A percentile compares a stretch with the other conserved stretches of the same genome.
Conservation (phyloP, 805 yeast species). For the Candida insectorum region DNA sequence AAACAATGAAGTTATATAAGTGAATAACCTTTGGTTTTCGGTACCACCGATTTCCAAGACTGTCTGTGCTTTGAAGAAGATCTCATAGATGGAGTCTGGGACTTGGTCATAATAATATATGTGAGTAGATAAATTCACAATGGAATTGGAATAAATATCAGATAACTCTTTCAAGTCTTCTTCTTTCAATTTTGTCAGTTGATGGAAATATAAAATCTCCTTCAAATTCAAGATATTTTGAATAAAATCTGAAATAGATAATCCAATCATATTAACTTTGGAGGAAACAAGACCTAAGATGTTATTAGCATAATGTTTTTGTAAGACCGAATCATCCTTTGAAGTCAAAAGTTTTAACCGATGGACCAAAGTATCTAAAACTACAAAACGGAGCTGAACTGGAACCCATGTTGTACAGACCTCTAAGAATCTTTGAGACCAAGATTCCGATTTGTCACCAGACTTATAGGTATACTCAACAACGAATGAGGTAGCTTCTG, state of each 20-base stretch:
- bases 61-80: constrained; percentile 45
- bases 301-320: constrained; percentile 41
- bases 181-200: constrained; percentile 16
- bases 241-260: constrained; percentile 78
- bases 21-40: constrained; percentile 10
- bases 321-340: constrained; percentile 15
- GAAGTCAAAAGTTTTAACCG: constrained; percentile 22
- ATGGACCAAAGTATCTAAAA: constrained; percentile 45
- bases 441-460: constrained; percentile 23
- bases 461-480: constrained; percentile 36
- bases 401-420: constrained; percentile 75
- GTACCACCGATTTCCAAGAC: constrained; percentile 15
- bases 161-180: constrained; percentile 30
- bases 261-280: constrained; percentile 79
- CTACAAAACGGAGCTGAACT: constrained; percentile 68
- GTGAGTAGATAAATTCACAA: constrained; percentile 71
- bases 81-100: constrained; percentile 72
- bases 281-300: constrained; percentile 65
- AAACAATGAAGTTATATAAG: constrained; percentile 26
- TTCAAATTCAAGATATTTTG: constrained; percentile 56
- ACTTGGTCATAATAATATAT: constrained; percentile 85
- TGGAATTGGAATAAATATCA: constrained; percentile 49
- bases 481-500: constrained; percentile 52
- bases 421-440: constrained; percentile 60
- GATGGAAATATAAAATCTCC: constrained; percentile 25